These are phyloP conservation scores for Ophioceras dolichostomum DNA, from an alignment of 2,329 filamentous ascomycete genomes.

Conservation along the genomic window DNA sequence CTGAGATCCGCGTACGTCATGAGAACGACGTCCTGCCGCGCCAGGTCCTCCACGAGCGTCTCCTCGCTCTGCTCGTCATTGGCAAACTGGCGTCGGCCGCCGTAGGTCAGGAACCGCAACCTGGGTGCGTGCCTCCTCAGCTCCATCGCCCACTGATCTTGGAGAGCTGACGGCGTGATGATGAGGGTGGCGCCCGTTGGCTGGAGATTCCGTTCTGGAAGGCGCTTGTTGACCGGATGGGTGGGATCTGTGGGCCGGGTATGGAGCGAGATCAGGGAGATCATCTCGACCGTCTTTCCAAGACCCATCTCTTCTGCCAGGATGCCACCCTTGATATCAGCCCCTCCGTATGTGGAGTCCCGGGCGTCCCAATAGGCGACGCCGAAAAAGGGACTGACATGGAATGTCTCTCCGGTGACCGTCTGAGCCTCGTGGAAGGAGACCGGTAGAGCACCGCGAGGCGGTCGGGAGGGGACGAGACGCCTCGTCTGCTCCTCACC, in stretches of 20 bases:
- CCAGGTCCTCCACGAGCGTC: conserved; percentile 30
- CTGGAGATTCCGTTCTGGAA: conserved; percentile 21
- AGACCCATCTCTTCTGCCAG: conserved; percentile 75
- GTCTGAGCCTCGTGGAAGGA: conserved; percentile 35
- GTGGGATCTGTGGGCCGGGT: conserved; percentile 19
- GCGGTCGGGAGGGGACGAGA: conserved; percentile 9
- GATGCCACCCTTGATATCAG: conserved; percentile 45
- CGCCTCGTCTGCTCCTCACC: conserved; percentile 3
- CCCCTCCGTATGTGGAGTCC: conserved; percentile 28
- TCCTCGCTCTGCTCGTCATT: conserved; percentile 22
- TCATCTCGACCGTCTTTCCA: conserved; percentile 68
- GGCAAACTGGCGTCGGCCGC: conserved; percentile 20
- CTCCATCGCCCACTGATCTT: conserved; percentile 50
- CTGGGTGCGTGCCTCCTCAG: conserved; percentile 44
- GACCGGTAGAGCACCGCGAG: conserved; percentile 17
- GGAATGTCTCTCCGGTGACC: conserved; percentile 23
- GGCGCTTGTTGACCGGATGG: too few relatives aligned
- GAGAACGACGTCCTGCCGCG: conserved; percentile 48
- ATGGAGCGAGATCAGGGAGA: conserved; percentile 58
- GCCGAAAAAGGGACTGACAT: conserved; percentile 48
- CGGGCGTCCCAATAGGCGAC: conserved; percentile 37
- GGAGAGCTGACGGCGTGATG: conserved; percentile 43
- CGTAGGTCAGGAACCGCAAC: conserved; percentile 43
- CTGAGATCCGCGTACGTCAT: conserved; percentile 62
- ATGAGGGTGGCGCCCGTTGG: conserved; percentile 47